phyloP scores from a whole-genome alignment of 495 filamentous ascomycete species.

The Xylaria castorea region DNA sequence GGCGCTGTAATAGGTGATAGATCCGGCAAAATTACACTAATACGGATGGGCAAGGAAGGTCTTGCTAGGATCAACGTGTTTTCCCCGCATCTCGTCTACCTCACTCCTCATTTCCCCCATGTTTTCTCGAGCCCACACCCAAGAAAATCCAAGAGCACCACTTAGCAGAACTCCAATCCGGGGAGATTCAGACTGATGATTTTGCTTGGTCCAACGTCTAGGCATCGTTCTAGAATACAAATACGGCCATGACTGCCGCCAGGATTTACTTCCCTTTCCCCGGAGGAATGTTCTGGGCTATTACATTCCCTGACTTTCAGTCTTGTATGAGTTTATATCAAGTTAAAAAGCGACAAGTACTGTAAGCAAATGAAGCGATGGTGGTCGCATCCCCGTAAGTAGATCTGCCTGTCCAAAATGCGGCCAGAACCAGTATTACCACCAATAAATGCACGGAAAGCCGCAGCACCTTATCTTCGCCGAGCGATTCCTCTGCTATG shows the following conservation, averaged over 20 bases:
- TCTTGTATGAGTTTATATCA: neutral
- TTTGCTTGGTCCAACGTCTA: neutral
- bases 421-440: neutral
- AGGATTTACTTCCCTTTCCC: conserved; percentile 5
- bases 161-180: neutral
- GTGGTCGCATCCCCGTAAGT: neutral
- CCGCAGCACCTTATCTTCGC: neutral
- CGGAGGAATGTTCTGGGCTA: conserved; percentile 3
- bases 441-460: neutral
- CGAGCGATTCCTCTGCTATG: neutral
- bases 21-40: conserved; percentile 14
- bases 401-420: neutral
- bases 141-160: neutral
- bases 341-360: neutral
- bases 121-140: neutral
- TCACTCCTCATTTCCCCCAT: conserved; percentile 19
- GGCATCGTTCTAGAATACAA: conserved; percentile 7
- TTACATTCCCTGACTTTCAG: neutral
- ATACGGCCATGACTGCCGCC: neutral
- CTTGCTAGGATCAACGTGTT: neutral
- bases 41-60: neutral
- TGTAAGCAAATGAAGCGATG: neutral
- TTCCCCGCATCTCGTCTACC: conserved; percentile 20
- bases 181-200: neutral
- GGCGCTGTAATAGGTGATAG: conserved; percentile 15